phyloP scores from a whole-genome alignment of 441 rosid species.

The Euphorbia celastroides region DNA sequence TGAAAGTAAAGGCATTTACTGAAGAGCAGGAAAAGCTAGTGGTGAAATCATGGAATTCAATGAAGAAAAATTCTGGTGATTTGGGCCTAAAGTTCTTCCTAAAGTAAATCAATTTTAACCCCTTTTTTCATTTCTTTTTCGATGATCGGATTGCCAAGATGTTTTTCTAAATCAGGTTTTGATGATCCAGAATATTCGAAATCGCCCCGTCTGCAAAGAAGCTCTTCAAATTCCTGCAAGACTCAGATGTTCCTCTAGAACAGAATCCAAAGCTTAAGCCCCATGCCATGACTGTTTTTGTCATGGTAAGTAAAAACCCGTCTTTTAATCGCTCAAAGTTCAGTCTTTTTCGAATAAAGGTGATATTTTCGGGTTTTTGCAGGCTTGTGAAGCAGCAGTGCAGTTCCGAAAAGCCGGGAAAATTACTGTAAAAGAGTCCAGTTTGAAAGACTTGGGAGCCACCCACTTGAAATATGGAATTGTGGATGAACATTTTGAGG shows the following conservation, averaged over 20 bases:
- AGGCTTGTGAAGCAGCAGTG: constrained; percentile 75
- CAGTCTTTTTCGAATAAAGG: too few relatives aligned
- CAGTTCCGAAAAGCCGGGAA: constrained; percentile 60
- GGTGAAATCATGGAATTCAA: constrained; percentile 44
- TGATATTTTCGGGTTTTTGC: constrained; percentile 12
- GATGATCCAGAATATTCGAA: constrained; percentile 40
- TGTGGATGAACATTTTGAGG: constrained; percentile 67
- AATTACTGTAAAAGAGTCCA: constrained; percentile 53
- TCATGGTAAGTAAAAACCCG: constrained; percentile 29
- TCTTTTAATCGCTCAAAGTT: neutral
- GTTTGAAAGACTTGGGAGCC: constrained; percentile 62
- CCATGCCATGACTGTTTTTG: constrained; percentile 53
- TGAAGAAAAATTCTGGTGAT: constrained; percentile 45
- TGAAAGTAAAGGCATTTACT: constrained; percentile 34
- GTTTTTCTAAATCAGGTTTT: neutral
- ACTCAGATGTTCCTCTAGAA: constrained; percentile 43
- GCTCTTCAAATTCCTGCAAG: constrained; percentile 42
- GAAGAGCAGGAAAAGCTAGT: constrained; percentile 52
- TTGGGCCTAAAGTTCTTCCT: constrained; percentile 45
- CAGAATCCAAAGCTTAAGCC: constrained; percentile 45
- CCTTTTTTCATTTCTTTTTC: too few relatives aligned
- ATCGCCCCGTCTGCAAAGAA: constrained; percentile 54
- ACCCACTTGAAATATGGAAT: constrained; percentile 55
- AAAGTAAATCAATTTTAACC: constrained; percentile 33
- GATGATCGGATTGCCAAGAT: too few relatives aligned